These are phyloP conservation scores for Eremothecium cymbalariae DNA, from an alignment of 1,139 yeast species.

Conservation along the genomic window DNA sequence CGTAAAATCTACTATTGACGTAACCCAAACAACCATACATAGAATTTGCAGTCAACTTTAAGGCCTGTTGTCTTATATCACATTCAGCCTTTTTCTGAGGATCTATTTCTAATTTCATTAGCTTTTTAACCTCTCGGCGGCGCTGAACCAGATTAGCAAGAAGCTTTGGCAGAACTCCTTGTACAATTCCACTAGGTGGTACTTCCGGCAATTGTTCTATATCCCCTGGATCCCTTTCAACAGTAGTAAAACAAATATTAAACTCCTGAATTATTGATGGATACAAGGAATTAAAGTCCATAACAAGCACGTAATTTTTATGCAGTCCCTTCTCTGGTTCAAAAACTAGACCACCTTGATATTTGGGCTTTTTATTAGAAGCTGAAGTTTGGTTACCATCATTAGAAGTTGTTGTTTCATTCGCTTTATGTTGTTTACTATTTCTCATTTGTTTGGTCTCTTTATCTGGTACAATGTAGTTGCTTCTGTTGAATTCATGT, in stretches of 20 bases:
- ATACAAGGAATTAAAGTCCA: conserved; percentile 97
- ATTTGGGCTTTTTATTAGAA: conserved; percentile 68
- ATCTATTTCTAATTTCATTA: conserved; percentile 68
- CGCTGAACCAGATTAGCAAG: conserved; percentile 79
- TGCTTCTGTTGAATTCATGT: conserved; percentile 81
- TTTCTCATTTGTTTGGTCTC: conserved; percentile 45
- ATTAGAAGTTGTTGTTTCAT: conserved; percentile 28
- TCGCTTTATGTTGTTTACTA: conserved; percentile 33
- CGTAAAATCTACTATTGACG: conserved; percentile 86
- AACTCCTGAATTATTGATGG: conserved; percentile 97
- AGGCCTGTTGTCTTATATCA: conserved; percentile 93
- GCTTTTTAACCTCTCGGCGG: conserved; percentile 85
- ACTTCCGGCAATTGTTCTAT: conserved; percentile 63
- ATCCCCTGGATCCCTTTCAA: conserved; percentile 58
- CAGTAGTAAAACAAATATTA: conserved; percentile 95
- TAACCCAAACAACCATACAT: conserved; percentile 99
- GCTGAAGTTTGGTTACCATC: conserved; percentile 38
- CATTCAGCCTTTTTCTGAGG: conserved; percentile 64
- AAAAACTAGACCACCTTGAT: conserved; percentile 92
- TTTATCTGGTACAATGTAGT: conserved; percentile 85
- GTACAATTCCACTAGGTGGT: conserved; percentile 51
- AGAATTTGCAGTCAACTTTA: conserved; percentile 94
- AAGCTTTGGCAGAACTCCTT: conserved; percentile 82
- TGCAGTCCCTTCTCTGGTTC: conserved; percentile 96
- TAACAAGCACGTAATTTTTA: conserved; percentile 78